phyloP scores from a whole-genome alignment of 2,329 filamentous ascomycete species.

The Fulvia fulva region DNA sequence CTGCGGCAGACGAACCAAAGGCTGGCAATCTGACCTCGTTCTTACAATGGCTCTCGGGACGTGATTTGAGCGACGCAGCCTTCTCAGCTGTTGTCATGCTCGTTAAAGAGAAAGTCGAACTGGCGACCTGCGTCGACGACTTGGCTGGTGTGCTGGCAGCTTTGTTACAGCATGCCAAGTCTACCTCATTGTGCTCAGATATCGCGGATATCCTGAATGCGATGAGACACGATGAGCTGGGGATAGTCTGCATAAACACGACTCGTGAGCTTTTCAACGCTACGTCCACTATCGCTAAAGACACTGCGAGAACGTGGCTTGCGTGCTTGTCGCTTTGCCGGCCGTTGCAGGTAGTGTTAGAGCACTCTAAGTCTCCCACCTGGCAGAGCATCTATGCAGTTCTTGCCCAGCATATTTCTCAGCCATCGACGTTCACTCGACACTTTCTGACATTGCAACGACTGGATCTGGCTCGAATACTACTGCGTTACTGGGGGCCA shows the following conservation, averaged over 20 bases:
- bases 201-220: constrained; percentile 10
- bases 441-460: constrained; percentile 14
- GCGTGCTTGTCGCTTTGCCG: constrained; percentile 2
- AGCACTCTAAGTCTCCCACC: not conserved
- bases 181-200: not conserved
- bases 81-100: constrained; percentile 2
- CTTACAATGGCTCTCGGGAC: constrained; percentile 19
- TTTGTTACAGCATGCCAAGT: not conserved
- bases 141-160: constrained; percentile 2
- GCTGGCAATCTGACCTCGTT: constrained; percentile 22
- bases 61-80: not conserved
- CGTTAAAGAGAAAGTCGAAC: constrained; percentile 19
- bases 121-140: not conserved
- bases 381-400: constrained; percentile 16
- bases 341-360: not conserved
- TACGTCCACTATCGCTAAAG: not conserved
- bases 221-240: not conserved
- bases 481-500: constrained; percentile 20
- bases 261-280: not conserved
- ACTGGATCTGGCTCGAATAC: constrained; percentile 9
- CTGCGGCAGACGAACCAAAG: constrained; percentile 23
- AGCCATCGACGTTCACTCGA: constrained; percentile 8
- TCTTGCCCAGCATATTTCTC: constrained; percentile 1
- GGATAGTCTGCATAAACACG: not conserved
- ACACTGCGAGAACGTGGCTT: constrained; percentile 4